phyloP scores from a whole-genome alignment of 306 rosid species.

The Acacia crassicarpa region DNA sequence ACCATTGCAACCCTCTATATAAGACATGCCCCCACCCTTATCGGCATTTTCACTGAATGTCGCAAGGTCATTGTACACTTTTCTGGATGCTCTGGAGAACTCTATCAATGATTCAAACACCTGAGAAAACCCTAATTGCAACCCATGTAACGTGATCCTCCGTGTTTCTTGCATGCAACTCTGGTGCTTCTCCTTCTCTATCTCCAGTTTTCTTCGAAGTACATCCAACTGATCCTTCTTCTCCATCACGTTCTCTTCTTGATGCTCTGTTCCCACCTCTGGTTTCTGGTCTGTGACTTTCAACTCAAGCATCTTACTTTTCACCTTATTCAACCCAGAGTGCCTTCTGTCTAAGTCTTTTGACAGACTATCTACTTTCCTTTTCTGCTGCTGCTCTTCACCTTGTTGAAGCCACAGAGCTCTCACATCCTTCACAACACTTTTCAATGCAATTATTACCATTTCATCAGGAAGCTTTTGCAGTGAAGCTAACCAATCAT shows the following conservation, averaged over 20 bases:
- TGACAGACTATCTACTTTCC: conserved; percentile 71
- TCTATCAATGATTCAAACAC: conserved; percentile 78
- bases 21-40: conserved; percentile 48
- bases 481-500: conserved; percentile 69
- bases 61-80: conserved; percentile 73
- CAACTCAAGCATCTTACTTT: conserved; percentile 59
- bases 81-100: conserved; percentile 73
- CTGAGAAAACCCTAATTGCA: conserved; percentile 77
- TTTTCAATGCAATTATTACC: conserved; percentile 63
- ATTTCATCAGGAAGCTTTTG: conserved; percentile 65
- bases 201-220: conserved; percentile 58
- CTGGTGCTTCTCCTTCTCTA: conserved; percentile 79
- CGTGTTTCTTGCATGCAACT: conserved; percentile 74
- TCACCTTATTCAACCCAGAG: conserved; percentile 51
- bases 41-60: conserved; percentile 51
- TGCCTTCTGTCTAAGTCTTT: conserved; percentile 63
- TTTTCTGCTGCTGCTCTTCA: conserved; percentile 81
- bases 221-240: conserved; percentile 70
- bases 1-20: conserved; percentile 48
- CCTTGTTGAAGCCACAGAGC: conserved; percentile 73
- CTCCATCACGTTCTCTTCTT: conserved; percentile 52
- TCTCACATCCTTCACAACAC: conserved; percentile 63
- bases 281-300: conserved; percentile 45
- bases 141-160: conserved; percentile 66
- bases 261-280: conserved; percentile 40